These are phyloP conservation scores for Ascochyta clinopodiicola DNA, from an alignment of 2,329 filamentous ascomycete species.

Conservation along the genomic window DNA sequence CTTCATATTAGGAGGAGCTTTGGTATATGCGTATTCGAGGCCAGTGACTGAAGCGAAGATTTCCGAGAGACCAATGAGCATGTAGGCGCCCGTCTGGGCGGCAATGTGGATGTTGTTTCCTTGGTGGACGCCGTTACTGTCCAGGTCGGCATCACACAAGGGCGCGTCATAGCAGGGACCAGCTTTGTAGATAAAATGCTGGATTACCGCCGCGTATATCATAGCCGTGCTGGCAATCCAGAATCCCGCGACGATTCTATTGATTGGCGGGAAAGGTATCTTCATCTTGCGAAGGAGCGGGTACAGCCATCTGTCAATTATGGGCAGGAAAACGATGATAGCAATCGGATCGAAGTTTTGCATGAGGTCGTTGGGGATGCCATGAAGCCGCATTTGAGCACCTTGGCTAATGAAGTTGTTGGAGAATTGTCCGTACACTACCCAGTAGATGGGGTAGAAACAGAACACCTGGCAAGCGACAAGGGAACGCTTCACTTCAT, in stretches of 20 bases:
- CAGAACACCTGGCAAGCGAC: conserved; percentile 72
- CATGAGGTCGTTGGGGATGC: conserved; percentile 58
- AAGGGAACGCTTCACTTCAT: conserved; percentile 72
- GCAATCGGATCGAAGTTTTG: conserved; percentile 56
- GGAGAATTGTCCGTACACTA: conserved; percentile 51
- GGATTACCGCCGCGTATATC: conserved; percentile 63
- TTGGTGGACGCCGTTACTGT: conserved; percentile 36
- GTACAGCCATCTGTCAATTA: conserved; percentile 54
- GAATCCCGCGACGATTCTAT: conserved; percentile 60
- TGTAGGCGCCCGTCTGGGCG: conserved; percentile 55
- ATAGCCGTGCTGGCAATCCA: conserved; percentile 60
- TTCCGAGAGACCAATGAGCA: conserved; percentile 56
- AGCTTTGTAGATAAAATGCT: conserved; percentile 63
- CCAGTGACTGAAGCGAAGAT: conserved; percentile 58
- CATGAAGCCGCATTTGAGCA: conserved; percentile 53
- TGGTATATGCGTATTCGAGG: conserved; percentile 58
- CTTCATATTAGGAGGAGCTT: conserved; percentile 56
- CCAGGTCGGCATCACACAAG: conserved; percentile 38
- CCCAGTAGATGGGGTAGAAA: conserved; percentile 57
- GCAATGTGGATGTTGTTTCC: conserved; percentile 54
- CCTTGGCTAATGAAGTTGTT: conserved; percentile 56
- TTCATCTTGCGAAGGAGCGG: conserved; percentile 51
- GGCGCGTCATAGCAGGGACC: conserved; percentile 60
- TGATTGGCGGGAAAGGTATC: conserved; percentile 58
- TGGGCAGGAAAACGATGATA: conserved; percentile 56